Evolutionary conservation across 306 rosid species (phyloP).

Genomic region (Begonia peltatifolia): DNA sequence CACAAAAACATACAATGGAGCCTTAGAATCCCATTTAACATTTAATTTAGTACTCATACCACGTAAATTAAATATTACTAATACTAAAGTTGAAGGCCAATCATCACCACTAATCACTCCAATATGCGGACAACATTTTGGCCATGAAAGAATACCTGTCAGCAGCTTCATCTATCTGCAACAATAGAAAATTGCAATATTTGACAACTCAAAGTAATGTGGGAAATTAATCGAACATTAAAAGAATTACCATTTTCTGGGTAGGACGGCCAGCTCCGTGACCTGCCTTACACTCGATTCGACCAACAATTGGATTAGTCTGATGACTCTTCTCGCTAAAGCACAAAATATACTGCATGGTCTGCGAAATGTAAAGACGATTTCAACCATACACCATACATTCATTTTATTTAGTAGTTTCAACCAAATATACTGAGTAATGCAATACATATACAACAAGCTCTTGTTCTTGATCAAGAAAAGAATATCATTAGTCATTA

Average conservation of each 20-base stretch:
- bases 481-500: too few relatives aligned
- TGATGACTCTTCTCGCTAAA: slow-evolving; percentile 79
- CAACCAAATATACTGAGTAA: too few relatives aligned
- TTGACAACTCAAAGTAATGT: background rate
- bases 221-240: background rate
- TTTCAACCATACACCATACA: background rate
- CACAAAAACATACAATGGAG: too few relatives aligned
- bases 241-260: slow-evolving; percentile 43
- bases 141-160: slow-evolving; percentile 50
- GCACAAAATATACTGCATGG: slow-evolving; percentile 55
- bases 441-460: too few relatives aligned
- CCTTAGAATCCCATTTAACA: too few relatives aligned
- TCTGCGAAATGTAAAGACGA: slow-evolving; percentile 21
- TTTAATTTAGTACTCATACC: too few relatives aligned
- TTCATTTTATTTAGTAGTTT: too few relatives aligned
- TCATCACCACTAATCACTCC: slow-evolving; percentile 21
- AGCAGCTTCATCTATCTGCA: slow-evolving; percentile 48
- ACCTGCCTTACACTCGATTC: slow-evolving; percentile 89
- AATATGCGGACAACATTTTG: slow-evolving; percentile 28
- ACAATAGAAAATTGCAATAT: background rate
- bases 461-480: too few relatives aligned
- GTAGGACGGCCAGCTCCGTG: slow-evolving; percentile 87
- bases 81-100: background rate
- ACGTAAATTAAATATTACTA: too few relatives aligned
- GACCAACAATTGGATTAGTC: slow-evolving; percentile 76